phyloP scores from a whole-genome alignment of 148 eudicot species.

The Amaranthus cruentus region DNA sequence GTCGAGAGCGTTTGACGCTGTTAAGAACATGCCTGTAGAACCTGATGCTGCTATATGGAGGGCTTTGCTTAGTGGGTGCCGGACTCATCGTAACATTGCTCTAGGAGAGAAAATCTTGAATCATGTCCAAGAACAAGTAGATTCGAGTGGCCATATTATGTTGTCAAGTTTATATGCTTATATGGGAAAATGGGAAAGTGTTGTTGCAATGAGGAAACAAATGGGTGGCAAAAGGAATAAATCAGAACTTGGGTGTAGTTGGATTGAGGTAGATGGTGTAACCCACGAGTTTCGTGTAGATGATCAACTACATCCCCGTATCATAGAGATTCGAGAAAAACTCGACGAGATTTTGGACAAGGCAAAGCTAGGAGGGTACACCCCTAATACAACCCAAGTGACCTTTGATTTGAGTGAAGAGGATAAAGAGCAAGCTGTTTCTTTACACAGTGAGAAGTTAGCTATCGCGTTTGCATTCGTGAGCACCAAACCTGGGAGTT shows the following conservation, averaged over 20 bases:
- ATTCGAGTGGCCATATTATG: constrained; percentile 35
- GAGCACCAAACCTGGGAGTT: constrained; percentile 31
- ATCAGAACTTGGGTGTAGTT: constrained; percentile 54
- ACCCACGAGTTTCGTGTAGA: constrained; percentile 64
- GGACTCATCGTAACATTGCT: constrained; percentile 43
- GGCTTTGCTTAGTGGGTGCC: constrained; percentile 64
- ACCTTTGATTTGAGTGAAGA: constrained; percentile 63
- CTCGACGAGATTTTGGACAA: constrained; percentile 39
- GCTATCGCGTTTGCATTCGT: constrained; percentile 52
- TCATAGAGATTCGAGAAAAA: constrained; percentile 36
- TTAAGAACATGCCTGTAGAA: constrained; percentile 51
- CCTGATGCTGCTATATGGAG: constrained; percentile 64
- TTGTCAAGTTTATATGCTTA: constrained; percentile 59
- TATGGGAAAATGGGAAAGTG: constrained; percentile 59
- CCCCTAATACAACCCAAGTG: constrained; percentile 32
- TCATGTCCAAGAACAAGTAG: constrained; percentile 33
- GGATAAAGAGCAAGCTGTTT: constrained; percentile 57
- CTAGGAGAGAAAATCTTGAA: constrained; percentile 44
- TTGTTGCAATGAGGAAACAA: constrained; percentile 30
- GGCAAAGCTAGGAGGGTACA: constrained; percentile 39
- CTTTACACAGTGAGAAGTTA: constrained; percentile 56
- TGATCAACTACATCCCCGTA: constrained; percentile 48
- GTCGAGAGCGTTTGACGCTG: constrained; percentile 43
- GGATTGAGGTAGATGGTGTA: constrained; percentile 62
- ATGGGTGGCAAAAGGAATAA: constrained; percentile 35